Evolutionary conservation across 257 asterid genomes (phyloP).

Genomic region (Solanum okadae): DNA sequence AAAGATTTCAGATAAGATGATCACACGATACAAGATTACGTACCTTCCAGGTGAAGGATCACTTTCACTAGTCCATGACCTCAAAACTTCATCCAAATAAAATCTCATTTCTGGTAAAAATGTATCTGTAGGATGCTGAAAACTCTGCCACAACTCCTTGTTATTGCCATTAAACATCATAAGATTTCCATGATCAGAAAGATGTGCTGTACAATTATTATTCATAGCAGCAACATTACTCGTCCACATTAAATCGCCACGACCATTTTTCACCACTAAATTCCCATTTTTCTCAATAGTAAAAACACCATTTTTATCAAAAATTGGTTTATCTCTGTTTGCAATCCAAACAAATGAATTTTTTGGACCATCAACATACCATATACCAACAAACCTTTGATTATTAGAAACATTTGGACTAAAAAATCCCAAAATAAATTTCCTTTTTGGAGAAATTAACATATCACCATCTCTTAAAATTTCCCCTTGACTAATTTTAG

Average conservation of each 20-base stretch:
- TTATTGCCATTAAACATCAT: not conserved
- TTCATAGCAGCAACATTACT: conserved; percentile 9
- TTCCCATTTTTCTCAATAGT: conserved; percentile 26
- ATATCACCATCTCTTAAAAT: conserved; percentile 37
- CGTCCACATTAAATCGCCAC: conserved; percentile 29
- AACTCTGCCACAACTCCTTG: conserved; percentile 42
- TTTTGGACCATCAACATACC: conserved; percentile 26
- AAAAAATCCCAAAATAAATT: conserved; percentile 61
- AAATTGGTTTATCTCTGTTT: conserved; percentile 43
- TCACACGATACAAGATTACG: not conserved
- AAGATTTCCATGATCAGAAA: conserved; percentile 46
- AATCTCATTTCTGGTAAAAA: conserved; percentile 54
- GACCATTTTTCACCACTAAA: conserved; percentile 26
- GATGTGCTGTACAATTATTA: conserved; percentile 21
- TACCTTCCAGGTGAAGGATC: conserved; percentile 59
- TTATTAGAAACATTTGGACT: conserved; percentile 37
- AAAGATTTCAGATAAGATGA: not conserved
- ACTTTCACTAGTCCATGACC: conserved; percentile 40
- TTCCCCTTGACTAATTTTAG: conserved; percentile 20
- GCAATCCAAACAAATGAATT: conserved; percentile 70
- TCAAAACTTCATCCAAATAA: conserved; percentile 25
- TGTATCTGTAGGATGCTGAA: conserved; percentile 49
- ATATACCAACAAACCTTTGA: conserved; percentile 53
- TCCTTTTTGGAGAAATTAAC: conserved; percentile 28
- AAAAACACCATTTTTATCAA: conserved; percentile 34